Base-by-base conservation (phyloP, 2,329 filamentous ascomycete species). In the Stromatinia cepivora region DNA sequence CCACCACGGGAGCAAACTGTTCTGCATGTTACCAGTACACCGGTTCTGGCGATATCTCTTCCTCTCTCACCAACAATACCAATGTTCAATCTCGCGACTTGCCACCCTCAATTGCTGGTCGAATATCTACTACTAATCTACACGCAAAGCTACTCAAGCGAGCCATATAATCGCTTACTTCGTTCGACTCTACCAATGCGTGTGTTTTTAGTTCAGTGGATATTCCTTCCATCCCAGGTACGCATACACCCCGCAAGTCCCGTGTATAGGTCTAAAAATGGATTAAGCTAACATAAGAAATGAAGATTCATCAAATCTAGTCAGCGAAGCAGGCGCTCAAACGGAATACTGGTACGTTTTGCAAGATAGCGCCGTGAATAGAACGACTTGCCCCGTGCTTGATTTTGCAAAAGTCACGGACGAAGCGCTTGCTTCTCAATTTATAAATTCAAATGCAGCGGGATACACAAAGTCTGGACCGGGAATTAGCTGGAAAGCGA, bases 261-360 rank as follows among this genome's bases (percentile, higher is more conserved):
- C 20, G 17, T 15, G 20, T n/a, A 20, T 6, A 6, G 3, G 9
- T 25, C 22, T 9, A 25, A 48, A 5, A 36, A 22, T 4, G 45
- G 8, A 9, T 36, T 36, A 34, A 34, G 22, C 59, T 62, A 36
- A 62, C 7, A n/a, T 3, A 25, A 15, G 6, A 50, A 28, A 15
- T 54, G 15, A 45, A 66, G 63, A 50, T 25, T n/a, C 63, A 57
- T 50, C 46, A 15, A 66, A 39, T 42, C 22, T 66, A 4, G 36
- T 25, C 20, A 61, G 53, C 17, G 34, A 59, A 67, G 52, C 53
- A 25, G 65, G 53, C 6, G 5, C 53, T 39, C 52, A 39, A 25
- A 36, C 65, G 28, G 36, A 61, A 28, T 58, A 58, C 31, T 67
- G 65, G 65, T 67, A 58, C n/a, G 15, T 50, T 28, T 25, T 61